These are phyloP conservation scores for Globisporangium megalacanthum DNA, from an alignment of 352 stramenopile species.

Conservation along the genomic window DNA sequence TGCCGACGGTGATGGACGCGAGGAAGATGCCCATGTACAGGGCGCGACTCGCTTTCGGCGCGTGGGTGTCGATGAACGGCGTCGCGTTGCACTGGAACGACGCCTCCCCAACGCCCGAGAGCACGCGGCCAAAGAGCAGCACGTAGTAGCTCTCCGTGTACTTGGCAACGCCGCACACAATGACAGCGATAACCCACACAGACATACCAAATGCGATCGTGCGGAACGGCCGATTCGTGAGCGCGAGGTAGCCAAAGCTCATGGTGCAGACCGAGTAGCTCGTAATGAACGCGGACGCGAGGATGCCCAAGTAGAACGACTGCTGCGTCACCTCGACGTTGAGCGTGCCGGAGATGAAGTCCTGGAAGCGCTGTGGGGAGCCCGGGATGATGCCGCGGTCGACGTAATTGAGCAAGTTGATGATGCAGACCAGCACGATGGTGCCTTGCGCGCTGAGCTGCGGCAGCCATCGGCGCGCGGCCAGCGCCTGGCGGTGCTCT, in stretches of 20 bases:
- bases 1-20: too few relatives aligned
- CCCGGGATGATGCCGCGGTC: constrained; percentile 95
- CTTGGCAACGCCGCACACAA: constrained; percentile 83
- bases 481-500: too few relatives aligned
- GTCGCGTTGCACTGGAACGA: too few relatives aligned
- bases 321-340: constrained; percentile 45
- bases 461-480: not conserved
- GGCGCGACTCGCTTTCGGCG: too few relatives aligned
- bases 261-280: constrained; percentile 91
- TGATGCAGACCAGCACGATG: constrained; percentile 82
- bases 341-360: constrained; percentile 86
- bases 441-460: constrained; percentile 47
- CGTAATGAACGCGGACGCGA: constrained; percentile 93
- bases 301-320: constrained; percentile 80
- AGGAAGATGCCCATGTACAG: too few relatives aligned
- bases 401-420: constrained; percentile 94
- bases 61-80: too few relatives aligned
- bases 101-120: too few relatives aligned
- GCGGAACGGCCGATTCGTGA: constrained; percentile 85
- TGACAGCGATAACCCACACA: constrained; percentile 87
- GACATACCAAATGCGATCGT: constrained; percentile 87
- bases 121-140: constrained; percentile 36
- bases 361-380: constrained; percentile 88
- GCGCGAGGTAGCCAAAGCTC: constrained; percentile 88
- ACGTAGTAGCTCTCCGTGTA: constrained; percentile 82